phyloP scores from a whole-genome alignment of 2,329 filamentous ascomycete genomes.

The Phoma herbarum region DNA sequence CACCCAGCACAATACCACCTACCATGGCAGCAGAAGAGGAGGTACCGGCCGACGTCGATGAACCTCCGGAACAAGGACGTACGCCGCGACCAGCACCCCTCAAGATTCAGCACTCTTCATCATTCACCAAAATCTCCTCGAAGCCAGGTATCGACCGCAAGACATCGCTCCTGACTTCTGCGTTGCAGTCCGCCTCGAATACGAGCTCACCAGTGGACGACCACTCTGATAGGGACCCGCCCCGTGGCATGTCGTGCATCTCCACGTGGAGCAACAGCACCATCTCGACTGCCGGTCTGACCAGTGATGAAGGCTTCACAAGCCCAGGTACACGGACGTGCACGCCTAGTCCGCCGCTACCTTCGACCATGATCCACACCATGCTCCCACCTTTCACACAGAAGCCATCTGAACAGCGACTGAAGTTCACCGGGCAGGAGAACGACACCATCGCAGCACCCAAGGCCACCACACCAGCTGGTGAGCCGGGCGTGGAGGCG shows the following conservation, averaged over 20 bases:
- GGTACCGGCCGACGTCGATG: conserved; percentile 78
- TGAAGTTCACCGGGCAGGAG: conserved; percentile 50
- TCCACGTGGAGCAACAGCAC: conserved; percentile 84
- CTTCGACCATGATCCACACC: conserved; percentile 60
- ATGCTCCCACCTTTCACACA: conserved; percentile 50
- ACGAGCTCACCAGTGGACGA: conserved; percentile 53
- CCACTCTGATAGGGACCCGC: conserved; percentile 45
- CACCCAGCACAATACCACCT: conserved; percentile 37
- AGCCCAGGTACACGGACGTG: conserved; percentile 83
- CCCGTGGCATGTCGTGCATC: conserved; percentile 60
- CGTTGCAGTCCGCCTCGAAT: conserved; percentile 67
- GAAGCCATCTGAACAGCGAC: conserved; percentile 50
- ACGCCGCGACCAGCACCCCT: conserved; percentile 55
- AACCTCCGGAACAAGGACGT: conserved; percentile 79
- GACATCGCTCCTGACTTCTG: conserved; percentile 86
- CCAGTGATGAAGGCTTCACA: conserved; percentile 91
- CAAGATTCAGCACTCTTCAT: conserved; percentile 51
- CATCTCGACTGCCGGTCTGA: conserved; percentile 86
- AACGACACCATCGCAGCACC: conserved; percentile 31
- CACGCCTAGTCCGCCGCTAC: conserved; percentile 87
- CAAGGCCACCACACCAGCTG: conserved; percentile 29
- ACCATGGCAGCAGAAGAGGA: conserved; percentile 65
- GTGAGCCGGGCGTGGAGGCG: conserved; percentile 69
- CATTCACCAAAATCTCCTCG: conserved; percentile 59
- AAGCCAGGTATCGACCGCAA: conserved; percentile 64